Conservation (phyloP, 371 early-diverging fungal species). For the Rhizopus delemar region DNA sequence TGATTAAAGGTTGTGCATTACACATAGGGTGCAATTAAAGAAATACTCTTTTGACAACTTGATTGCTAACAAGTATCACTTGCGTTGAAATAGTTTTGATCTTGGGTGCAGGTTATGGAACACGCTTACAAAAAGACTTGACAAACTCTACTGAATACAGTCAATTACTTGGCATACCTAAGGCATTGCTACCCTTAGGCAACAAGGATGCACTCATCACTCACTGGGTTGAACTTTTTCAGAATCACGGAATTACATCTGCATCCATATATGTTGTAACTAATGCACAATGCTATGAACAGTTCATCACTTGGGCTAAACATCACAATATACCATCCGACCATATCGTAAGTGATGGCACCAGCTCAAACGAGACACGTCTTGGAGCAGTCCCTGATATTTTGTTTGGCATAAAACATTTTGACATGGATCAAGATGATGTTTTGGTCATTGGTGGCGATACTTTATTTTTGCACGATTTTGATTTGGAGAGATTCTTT, state of each 20-base stretch:
- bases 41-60: too few relatives aligned
- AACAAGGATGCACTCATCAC: constrained; percentile 52
- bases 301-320: constrained; percentile 54
- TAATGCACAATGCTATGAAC: constrained; percentile 44
- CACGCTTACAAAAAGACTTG: constrained; percentile 56
- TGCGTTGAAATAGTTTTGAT: constrained; percentile 36
- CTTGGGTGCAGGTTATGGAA: constrained; percentile 61
- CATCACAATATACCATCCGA: constrained; percentile 35
- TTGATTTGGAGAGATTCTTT: constrained; percentile 35
- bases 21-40: too few relatives aligned
- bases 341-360: constrained; percentile 59
- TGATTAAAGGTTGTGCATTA: not conserved
- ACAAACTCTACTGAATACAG: constrained; percentile 24
- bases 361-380: constrained; percentile 52
- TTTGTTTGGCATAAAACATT: constrained; percentile 45
- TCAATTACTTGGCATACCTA: constrained; percentile 51
- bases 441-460: constrained; percentile 66
- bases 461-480: constrained; percentile 59
- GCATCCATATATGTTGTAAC: constrained; percentile 45
- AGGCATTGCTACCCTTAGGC: constrained; percentile 55
- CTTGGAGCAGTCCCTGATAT: constrained; percentile 65
- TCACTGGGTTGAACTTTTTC: constrained; percentile 52
- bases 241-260: constrained; percentile 21
- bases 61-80: too few relatives aligned
- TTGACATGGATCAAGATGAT: constrained; percentile 23